Evolutionary conservation across 257 asterid genomes (phyloP).

Genomic region (Solanum dulcamara): DNA sequence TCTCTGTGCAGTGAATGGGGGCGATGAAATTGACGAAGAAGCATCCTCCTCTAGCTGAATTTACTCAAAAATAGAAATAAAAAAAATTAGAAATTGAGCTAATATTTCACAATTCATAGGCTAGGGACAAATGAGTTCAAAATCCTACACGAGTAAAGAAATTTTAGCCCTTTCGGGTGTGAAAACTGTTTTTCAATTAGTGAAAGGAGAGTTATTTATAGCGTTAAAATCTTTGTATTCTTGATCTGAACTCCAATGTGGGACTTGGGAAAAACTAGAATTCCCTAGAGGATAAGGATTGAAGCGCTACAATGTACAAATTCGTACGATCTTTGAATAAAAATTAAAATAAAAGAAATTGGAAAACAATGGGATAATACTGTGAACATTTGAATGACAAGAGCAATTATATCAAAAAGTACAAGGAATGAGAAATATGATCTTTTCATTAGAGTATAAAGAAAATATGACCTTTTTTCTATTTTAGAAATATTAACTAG

Average conservation of each 20-base stretch:
- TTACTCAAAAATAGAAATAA: too few relatives aligned
- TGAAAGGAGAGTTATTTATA: background rate
- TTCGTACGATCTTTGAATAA: too few relatives aligned
- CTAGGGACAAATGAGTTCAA: background rate
- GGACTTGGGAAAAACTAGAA: background rate
- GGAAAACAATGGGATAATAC: background rate
- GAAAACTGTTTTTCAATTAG: too few relatives aligned
- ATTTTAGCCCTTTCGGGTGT: background rate
- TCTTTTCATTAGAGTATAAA: too few relatives aligned
- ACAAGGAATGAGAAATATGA: too few relatives aligned
- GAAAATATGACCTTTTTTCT: too few relatives aligned
- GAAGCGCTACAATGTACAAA: background rate
- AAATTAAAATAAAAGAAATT: too few relatives aligned
- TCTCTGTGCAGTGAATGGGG: background rate
- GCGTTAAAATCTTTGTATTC: background rate
- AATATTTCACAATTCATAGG: too few relatives aligned
- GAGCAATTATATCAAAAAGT: background rate
- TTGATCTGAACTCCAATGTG: background rate
- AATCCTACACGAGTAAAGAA: background rate
- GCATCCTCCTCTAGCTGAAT: background rate
- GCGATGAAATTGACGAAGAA: background rate
- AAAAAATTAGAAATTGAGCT: background rate
- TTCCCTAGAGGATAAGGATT: background rate
- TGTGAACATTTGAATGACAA: background rate
- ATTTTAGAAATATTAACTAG: too few relatives aligned